phyloP scores from a whole-genome alignment of 495 filamentous ascomycete species.

The Talaromyces trachyspermus region DNA sequence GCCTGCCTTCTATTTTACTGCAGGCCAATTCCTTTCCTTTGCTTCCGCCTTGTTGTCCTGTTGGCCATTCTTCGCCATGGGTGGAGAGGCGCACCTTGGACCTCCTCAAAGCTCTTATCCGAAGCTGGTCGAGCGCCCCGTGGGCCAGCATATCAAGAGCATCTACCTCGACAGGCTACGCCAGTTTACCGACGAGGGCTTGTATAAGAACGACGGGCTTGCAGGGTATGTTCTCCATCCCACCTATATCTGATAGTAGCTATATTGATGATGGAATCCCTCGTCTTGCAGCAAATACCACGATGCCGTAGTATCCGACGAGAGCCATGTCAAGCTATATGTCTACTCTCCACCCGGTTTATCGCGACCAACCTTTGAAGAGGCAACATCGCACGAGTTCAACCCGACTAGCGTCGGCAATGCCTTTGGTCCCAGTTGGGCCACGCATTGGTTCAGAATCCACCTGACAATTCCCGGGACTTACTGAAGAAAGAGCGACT shows the following conservation, averaged over 20 bases:
- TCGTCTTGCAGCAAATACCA: conserved; percentile 54
- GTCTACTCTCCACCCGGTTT: conserved; percentile 80
- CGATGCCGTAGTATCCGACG: conserved; percentile 63
- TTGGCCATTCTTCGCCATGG: conserved; percentile 25
- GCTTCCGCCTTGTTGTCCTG: too few species aligned
- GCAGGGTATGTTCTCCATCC: conserved; percentile 40
- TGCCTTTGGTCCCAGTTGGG: conserved; percentile 90
- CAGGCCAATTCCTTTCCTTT: conserved; percentile 3
- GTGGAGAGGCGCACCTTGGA: conserved; percentile 37
- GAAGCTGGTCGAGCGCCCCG: conserved; percentile 50
- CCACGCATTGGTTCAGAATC: conserved; percentile 96
- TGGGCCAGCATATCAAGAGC: conserved; percentile 76
- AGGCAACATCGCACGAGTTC: conserved; percentile 77
- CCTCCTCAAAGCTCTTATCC: conserved; percentile 43
- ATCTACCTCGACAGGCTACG: conserved; percentile 82
- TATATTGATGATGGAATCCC: background rate
- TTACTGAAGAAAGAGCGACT: conserved; percentile 66
- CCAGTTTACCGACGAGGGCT: conserved; percentile 71
- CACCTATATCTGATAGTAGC: background rate
- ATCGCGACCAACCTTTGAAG: conserved; percentile 77
- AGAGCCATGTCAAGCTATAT: conserved; percentile 73
- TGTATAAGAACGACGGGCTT: conserved; percentile 76
- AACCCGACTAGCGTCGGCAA: conserved; percentile 65
- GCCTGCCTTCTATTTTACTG: background rate
- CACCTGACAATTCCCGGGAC: conserved; percentile 66